Percentiles rank a stretch among this genome's conserved stretches.
Conservation (phyloP, 768 basidiomycete species). For the Lentinula sp. region DNA sequence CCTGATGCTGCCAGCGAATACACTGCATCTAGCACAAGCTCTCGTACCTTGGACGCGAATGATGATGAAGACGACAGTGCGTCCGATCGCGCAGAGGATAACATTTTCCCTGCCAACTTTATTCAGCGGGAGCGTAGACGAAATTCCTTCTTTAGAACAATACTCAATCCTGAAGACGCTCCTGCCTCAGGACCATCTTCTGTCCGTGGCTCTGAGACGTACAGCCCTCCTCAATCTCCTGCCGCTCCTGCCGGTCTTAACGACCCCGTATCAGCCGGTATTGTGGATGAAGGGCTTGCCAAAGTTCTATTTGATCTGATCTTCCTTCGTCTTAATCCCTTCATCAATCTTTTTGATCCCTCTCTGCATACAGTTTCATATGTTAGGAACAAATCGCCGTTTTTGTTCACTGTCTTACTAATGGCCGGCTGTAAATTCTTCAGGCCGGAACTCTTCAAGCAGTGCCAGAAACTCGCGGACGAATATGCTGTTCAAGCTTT, state of each 20-base stretch:
- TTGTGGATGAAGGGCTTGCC: conserved; percentile 66
- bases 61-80: conserved; percentile 66
- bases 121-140: conserved; percentile 66
- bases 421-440: conserved; percentile 86
- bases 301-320: conserved; percentile 71
- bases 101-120: conserved; percentile 68
- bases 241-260: conserved; percentile 34
- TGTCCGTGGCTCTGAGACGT: conserved; percentile 29
- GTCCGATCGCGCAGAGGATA: conserved; percentile 53
- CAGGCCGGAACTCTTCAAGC: conserved; percentile 58
- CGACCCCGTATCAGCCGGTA: conserved; percentile 70
- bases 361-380: conserved; percentile 76
- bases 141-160: conserved; percentile 78
- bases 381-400: conserved; percentile 72
- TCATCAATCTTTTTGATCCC: conserved; percentile 86
- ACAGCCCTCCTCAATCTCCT: conserved; percentile 32
- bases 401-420: conserved; percentile 80
- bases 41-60: conserved; percentile 34
- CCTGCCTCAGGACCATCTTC: conserved; percentile 26
- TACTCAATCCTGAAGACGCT: conserved; percentile 64
- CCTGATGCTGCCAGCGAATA: conserved; percentile 24
- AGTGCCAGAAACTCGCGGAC: conserved; percentile 66
- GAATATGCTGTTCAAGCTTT: conserved; percentile 76
- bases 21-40: conserved; percentile 26
- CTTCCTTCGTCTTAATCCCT: conserved; percentile 81